Evolutionary conservation across 169 alveolate genomes (phyloP), one percentile per base, ranked within the genome.

Genomic region (Perkinsus marinus): DNA sequence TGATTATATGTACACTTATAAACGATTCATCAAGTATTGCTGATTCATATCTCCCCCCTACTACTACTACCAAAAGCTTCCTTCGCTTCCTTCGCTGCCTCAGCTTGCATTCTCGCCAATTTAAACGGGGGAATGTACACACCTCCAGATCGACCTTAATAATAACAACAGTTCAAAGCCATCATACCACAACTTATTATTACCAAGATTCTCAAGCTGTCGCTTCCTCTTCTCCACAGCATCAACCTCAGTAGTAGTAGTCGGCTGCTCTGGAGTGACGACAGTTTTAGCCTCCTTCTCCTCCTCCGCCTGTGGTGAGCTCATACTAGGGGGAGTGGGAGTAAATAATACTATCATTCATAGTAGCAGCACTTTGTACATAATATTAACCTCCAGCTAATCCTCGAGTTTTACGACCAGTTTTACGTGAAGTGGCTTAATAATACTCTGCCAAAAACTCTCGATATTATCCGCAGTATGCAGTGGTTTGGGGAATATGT

Each of bases 121-220:
- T 98, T 98, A 94, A 97, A 98, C 19, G 99, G 99, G 30, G 99
- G 99, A 0, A 98, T 97, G 95, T 98, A 98, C 89, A 98, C 98
- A 39, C 99, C 99, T 26, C 99, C 99, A 79, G 98, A 94, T 90
- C 96, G 91, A 90, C 96, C 94, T 92, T 92, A 16, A n/a, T n/a
- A n/a, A n/a, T n/a, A n/a, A n/a, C n/a, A n/a, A n/a, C n/a, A n/a
- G n/a, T n/a, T n/a, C n/a, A n/a, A n/a, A n/a, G n/a, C n/a, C n/a
- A 6, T 41, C 46, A 41, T 41, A 41, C 46, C 46, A 41, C 46
- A 41, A 41, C 46, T 41, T 41, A 41, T 10, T 30, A 57, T 16
- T 57, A 57, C 79, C 79, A 13, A 57, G 22, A 16, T 57, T 57
- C 22, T 57, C 79, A 13, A 57, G 34, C 22, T 57, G 79, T 26